Base-by-base conservation (phyloP, 345 rosid species). In the Eucalyptus marginata region DNA sequence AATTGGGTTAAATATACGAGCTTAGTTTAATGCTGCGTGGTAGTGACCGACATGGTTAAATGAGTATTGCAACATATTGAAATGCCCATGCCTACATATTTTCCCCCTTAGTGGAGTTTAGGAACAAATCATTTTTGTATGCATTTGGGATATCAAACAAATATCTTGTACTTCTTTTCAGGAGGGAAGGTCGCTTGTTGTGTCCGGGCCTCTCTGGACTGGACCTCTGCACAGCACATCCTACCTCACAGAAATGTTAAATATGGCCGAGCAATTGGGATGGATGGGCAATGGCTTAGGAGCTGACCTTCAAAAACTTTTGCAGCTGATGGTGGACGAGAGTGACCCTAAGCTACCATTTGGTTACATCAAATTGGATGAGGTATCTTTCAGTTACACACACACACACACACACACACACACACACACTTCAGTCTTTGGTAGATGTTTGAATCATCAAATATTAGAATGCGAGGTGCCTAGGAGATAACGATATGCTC, bases 361-460 rank as follows among this genome's bases (percentile, higher is more conserved):
- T n/a, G 99, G 99, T 89, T 97, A 94, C 94, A 95, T 94, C 89
- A 96, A 94, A 92, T 86, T 96, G 92, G 99, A 96, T 87, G 94
- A 96, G 99, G 99, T 96, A 29, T 86, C 47, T 31, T 29, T 68
- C 59, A 11, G 36, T 56, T 59, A 50, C 33, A 29, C 31, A 20
- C 25, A 10, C 22, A 51, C 16, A 15, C 52, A 2, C 15, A 13
- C 16, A 4, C n/a, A n/a, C n/a, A n/a, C n/a, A n/a, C n/a, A 3
- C 3, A 2, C 0, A 3, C 6, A 18, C 6, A 22, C 85, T 14
- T 10, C 8, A 4, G 11, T 79, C 31, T 49, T n/a, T 76, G 80
- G 20, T 50, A 18, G 62, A 54, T 11, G 22, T 24, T 86, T 86
- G 44, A 15, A 33, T 85, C 40, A 85, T 46, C 58, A 46, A 86